Evolutionary conservation across 2,329 filamentous ascomycete genomes (phyloP), one percentile per base, ranked within the genome.

Genomic region (Endocalyx cinctus): DNA sequence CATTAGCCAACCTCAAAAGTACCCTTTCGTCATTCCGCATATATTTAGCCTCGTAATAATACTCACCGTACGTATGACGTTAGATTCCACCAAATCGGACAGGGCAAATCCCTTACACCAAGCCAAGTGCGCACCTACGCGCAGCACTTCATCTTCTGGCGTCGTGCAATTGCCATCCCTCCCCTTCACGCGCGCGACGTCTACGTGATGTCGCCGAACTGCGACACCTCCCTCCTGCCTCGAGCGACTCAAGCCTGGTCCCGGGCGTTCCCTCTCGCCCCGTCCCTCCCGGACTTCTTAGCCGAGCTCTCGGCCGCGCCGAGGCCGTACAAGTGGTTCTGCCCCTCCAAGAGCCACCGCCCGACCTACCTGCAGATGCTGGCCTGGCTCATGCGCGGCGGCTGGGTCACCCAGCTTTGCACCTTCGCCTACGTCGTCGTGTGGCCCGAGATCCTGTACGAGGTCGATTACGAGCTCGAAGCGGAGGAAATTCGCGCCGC

Each of bases 121-220:
- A 72, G 78, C 19, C 86, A 94, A 47, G 83, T 97, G 42, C 83
- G 90, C 43, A 82, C 87, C 47, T 85, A 94, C 42, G 88, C 89
- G 8, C 84, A 87, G 37, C 92, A 97, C 63, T 82, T 98, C 42
- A 88, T 97, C 41, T 94, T 94, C 63, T 97, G 90, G 89, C 82
- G 92, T 16, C 83, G 89, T 37, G 92, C 90, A 29, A 85, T 94
- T 39, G 84, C 90, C 12, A 90, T 97, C 25, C 85, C 87, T 5
- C 92, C 92, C 0, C 74, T 98, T 5, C 88, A 96, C 52, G 84
- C 85, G 27, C 77, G 89, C 29, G 89, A 97, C 55, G 84, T 82
- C 10, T 98, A 97, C 59, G 84, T 97, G 20, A 77, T 96, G 17
- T 94, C 87, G 2, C 89, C 90, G 0, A 94, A 94, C 55, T 88